These are phyloP conservation scores for Alternaria sp. DNA, from an alignment of 2,329 filamentous ascomycete species.

Conservation along the genomic window DNA sequence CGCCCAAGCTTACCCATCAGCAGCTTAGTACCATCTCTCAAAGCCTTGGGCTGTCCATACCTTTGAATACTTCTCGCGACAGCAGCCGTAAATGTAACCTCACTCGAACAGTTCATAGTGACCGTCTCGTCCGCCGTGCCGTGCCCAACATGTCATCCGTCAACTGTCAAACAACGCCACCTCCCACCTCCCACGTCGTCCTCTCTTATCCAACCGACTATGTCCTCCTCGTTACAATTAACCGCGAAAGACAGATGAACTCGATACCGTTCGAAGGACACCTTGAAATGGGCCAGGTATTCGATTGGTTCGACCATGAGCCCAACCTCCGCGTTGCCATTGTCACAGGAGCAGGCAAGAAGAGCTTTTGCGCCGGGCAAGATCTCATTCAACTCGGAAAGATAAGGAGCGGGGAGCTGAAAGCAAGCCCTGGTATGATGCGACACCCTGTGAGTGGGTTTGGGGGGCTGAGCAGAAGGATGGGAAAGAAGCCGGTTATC, in stretches of 20 bases:
- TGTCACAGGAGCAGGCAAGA: conserved; percentile 59
- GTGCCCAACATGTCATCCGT: conserved; percentile 30
- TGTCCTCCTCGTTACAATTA: conserved; percentile 61
- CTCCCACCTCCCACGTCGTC: conserved; percentile 42
- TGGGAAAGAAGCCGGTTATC: conserved; percentile 67
- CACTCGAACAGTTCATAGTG: neutral
- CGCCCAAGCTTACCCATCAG: neutral
- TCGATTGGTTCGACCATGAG: conserved; percentile 62
- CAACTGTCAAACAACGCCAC: conserved; percentile 39
- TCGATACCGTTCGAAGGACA: conserved; percentile 51
- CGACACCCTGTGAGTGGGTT: conserved; percentile 59
- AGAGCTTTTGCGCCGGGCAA: conserved; percentile 63
- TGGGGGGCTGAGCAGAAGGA: conserved; percentile 61
- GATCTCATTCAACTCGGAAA: conserved; percentile 58
- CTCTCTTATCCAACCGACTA: conserved; percentile 56
- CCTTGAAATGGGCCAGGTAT: conserved; percentile 58
- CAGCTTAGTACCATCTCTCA: too few relatives aligned
- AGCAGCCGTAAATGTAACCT: neutral
- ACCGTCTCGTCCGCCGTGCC: neutral
- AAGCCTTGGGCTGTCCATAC: neutral
- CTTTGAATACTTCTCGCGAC: neutral
- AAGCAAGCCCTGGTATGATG: conserved; percentile 32
- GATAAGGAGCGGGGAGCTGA: conserved; percentile 34
- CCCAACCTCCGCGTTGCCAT: conserved; percentile 56
- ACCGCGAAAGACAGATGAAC: conserved; percentile 59